Evolutionary conservation across 331 rosid genomes (phyloP), one percentile per base, ranked within the genome.

Genomic region (Malus hybrid): DNA sequence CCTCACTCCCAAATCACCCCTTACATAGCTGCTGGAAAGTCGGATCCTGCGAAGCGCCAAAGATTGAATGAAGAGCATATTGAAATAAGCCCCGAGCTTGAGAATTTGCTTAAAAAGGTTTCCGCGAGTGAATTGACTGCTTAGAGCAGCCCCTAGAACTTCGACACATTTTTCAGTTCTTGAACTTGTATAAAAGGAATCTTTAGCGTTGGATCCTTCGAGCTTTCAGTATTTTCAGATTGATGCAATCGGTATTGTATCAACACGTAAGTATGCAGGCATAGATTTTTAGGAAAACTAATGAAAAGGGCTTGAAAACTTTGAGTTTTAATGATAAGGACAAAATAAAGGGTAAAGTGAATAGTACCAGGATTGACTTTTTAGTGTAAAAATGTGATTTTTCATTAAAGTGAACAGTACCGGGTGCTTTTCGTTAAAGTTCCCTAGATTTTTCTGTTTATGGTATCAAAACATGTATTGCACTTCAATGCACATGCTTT

Each of bases 11-110:
- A 24, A 24, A 24, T 1, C 22, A 22, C 22, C 22, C 77, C 78
- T 8, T 86, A 85, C 64, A 42, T 76, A 55, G 75, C 88, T 64
- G 85, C 88, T 14, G 85, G 83, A 4, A 71, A 85, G 20, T 68
- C 33, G n/a, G 77, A 83, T 68, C 76, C 76, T 8, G 85, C 78
- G 42, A 73, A 66, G 82, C 60, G 69, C 46, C 80, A 64, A 36
- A 71, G 75, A 75, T 70, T 77, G 83, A 76, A 81, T 71, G 86
- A 86, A 69, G 91, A 80, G 19, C 19, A 50, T 64, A 65, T 84
- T 70, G 74, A 78, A 74, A 67, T 68, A 65, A 75, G 65, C 79
- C 29, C 48, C 16, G 87, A 69, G 65, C 76, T 83, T 20, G 83
- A 76, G 77, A 74, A 79, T 50, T 82, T 81, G 64, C 81, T 81